Percentiles rank a stretch among this genome's conserved stretches.
These are phyloP conservation scores for Suillus bovinus DNA, from an alignment of 768 basidiomycete species.

Conservation along the genomic window DNA sequence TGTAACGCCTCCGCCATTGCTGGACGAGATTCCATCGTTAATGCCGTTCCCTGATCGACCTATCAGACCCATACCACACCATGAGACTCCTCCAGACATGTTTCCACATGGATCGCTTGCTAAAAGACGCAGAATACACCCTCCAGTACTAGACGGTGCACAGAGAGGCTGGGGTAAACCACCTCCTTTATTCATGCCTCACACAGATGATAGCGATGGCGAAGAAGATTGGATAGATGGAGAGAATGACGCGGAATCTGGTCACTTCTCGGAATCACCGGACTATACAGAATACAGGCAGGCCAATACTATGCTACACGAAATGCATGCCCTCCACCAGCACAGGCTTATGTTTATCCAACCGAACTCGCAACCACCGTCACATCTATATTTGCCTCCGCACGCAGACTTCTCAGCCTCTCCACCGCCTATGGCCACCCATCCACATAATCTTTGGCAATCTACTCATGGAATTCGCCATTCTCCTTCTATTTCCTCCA, in stretches of 20 bases:
- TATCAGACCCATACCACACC: slow-evolving; percentile 17
- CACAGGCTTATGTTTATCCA: slow-evolving; percentile 52
- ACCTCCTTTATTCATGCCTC: neutral
- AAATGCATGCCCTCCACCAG: slow-evolving; percentile 68
- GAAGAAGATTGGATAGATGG: slow-evolving; percentile 36
- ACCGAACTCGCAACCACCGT: slow-evolving; percentile 14
- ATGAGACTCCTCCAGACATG: slow-evolving; percentile 13
- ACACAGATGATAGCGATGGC: slow-evolving; percentile 24
- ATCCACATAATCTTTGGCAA: slow-evolving; percentile 8
- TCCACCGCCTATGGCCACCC: neutral
- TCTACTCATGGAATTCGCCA: neutral
- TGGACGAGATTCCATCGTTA: slow-evolving; percentile 25
- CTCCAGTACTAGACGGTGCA: slow-evolving; percentile 55
- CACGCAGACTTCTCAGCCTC: neutral
- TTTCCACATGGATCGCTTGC: slow-evolving; percentile 30
- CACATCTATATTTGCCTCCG: neutral
- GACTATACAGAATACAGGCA: slow-evolving; percentile 47
- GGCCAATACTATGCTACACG: slow-evolving; percentile 65
- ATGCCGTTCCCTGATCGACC: slow-evolving; percentile 16
- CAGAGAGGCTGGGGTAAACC: slow-evolving; percentile 44
- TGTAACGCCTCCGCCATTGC: slow-evolving; percentile 42
- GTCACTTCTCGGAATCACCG: slow-evolving; percentile 12
- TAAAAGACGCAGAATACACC: slow-evolving; percentile 56
- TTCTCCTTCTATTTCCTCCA: slow-evolving; percentile 6
- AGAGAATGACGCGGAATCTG: slow-evolving; percentile 37